These are phyloP conservation scores for Fusarium sp. DNA, from an alignment of 2,329 filamentous ascomycete species.

Conservation along the genomic window DNA sequence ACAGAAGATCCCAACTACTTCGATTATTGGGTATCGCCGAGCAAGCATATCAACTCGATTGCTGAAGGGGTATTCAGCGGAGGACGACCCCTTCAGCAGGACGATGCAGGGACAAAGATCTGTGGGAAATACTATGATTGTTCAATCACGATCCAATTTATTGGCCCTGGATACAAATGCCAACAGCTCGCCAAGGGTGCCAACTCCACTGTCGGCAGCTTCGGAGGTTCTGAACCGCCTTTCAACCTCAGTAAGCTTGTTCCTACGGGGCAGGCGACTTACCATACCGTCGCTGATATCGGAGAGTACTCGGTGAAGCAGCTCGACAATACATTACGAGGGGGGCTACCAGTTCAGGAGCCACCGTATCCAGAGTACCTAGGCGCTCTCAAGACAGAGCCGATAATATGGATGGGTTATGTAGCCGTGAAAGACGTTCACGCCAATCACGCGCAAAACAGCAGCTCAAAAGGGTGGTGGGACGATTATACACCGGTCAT, in stretches of 20 bases:
- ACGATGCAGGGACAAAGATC: conserved; percentile 14
- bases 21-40: conserved; percentile 31
- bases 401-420: conserved; percentile 38
- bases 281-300: conserved; percentile 12
- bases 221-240: conserved; percentile 11
- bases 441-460: conserved; percentile 1
- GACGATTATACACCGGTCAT: conserved; percentile 26
- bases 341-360: conserved; percentile 1
- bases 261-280: conserved; percentile 29
- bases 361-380: conserved; percentile 30
- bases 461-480: conserved; percentile 9
- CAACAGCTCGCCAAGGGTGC: conserved; percentile 24
- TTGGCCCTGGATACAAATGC: conserved; percentile 39
- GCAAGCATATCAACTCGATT: conserved; percentile 14
- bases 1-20: conserved; percentile 8
- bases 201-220: conserved; percentile 14
- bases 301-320: conserved; percentile 37
- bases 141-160: conserved; percentile 33
- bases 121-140: conserved; percentile 40
- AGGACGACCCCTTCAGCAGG: conserved; percentile 15
- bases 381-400: conserved; percentile 31
- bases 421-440: conserved; percentile 15
- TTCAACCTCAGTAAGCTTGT: conserved; percentile 32
- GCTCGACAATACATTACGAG: conserved; percentile 5
- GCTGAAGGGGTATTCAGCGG: conserved; percentile 32